These are phyloP conservation scores for Quercus mongolica DNA, from an alignment of 306 rosid genomes.

Conservation along the genomic window DNA sequence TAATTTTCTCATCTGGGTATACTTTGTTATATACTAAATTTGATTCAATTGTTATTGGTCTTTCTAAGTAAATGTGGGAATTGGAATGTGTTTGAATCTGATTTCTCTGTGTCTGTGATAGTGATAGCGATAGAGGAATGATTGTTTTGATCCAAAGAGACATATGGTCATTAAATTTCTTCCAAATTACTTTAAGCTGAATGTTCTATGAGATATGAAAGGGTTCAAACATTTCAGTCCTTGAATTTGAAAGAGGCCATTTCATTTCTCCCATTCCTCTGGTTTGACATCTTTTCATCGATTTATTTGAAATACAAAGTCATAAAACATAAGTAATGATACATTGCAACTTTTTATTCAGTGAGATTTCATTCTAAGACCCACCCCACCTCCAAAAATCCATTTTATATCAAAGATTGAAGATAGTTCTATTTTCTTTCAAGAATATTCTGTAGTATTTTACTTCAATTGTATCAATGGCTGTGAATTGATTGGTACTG, in stretches of 20 bases:
- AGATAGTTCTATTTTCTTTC: not conserved
- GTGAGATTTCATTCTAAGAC: too few species aligned
- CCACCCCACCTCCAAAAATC: too few species aligned
- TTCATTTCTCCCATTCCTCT: too few species aligned
- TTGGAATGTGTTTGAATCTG: not conserved
- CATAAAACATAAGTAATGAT: too few species aligned
- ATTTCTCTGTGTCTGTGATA: not conserved
- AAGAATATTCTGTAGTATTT: not conserved
- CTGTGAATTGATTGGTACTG: not conserved
- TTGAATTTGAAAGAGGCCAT: too few species aligned
- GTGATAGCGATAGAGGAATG: not conserved
- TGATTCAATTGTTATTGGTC: not conserved
- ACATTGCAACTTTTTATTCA: too few species aligned
- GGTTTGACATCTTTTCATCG: too few species aligned
- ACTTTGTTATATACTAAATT: not conserved
- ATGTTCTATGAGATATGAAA: too few species aligned
- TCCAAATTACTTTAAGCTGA: too few species aligned
- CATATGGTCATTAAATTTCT: not conserved
- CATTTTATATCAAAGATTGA: too few species aligned
- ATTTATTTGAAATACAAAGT: too few species aligned
- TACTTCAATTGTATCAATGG: not conserved
- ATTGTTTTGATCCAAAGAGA: not conserved
- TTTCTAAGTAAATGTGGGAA: not conserved
- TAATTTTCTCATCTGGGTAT: slow-evolving; percentile 8
- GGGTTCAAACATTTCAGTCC: too few species aligned